Percentiles rank a stretch among this genome's conserved stretches.
Evolutionary conservation across 768 basidiomycete species (phyloP).

Genomic region (Boletellus ananiceps): DNA sequence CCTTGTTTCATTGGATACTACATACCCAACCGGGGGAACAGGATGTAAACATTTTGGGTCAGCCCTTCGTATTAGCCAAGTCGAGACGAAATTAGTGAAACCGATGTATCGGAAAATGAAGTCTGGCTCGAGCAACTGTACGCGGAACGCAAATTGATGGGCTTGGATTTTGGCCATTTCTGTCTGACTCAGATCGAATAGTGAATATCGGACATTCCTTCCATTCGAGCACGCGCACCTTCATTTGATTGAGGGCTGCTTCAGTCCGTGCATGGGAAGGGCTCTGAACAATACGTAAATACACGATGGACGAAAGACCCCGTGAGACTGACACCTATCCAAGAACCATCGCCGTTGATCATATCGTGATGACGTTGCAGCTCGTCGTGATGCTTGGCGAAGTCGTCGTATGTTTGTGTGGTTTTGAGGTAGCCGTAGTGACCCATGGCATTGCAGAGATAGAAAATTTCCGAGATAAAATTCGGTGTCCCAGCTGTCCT

Average conservation of each 20-base stretch:
- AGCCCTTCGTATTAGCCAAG: conserved; percentile 88
- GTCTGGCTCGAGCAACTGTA: conserved; percentile 84
- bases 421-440: conserved; percentile 87
- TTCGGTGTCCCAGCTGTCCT: conserved; percentile 62
- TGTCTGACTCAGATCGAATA: conserved; percentile 34
- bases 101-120: conserved; percentile 71
- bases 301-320: not conserved
- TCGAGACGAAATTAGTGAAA: conserved; percentile 87
- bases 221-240: conserved; percentile 40
- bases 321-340: conserved; percentile 64
- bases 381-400: conserved; percentile 72
- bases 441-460: conserved; percentile 78
- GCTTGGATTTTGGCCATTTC: conserved; percentile 68
- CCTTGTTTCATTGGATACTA: conserved; percentile 7
- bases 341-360: conserved; percentile 70
- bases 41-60: conserved; percentile 83
- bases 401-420: conserved; percentile 68
- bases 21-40: conserved; percentile 59
- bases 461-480: conserved; percentile 95
- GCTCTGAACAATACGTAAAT: conserved; percentile 38
- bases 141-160: conserved; percentile 77
- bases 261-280: conserved; percentile 75
- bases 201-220: not conserved
- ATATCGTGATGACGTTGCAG: conserved; percentile 72
- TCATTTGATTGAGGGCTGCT: conserved; percentile 69